Evolutionary conservation across 805 yeast species (phyloP).

Genomic region (Priceomyces medius): DNA sequence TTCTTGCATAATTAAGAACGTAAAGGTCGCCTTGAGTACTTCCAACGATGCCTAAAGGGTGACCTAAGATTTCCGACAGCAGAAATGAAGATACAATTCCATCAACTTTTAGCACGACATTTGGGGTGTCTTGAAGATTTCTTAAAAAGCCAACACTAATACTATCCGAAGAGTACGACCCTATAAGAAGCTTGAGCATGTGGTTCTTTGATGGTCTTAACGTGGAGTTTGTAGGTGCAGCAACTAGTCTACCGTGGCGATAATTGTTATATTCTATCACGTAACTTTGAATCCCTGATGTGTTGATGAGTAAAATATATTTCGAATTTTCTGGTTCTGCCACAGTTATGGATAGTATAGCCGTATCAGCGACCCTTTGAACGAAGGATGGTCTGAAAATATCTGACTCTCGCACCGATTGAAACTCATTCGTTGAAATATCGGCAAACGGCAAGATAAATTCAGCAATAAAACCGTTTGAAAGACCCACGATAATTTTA

Average conservation of each 20-base stretch:
- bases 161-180: slow-evolving; percentile 28
- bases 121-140: slow-evolving; percentile 35
- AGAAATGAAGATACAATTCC: slow-evolving; percentile 28
- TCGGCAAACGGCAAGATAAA: slow-evolving; percentile 38
- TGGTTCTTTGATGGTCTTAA: slow-evolving; percentile 31
- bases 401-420: slow-evolving; percentile 14
- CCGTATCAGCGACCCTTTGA: slow-evolving; percentile 29
- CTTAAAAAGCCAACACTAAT: slow-evolving; percentile 28
- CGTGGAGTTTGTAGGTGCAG: slow-evolving; percentile 21
- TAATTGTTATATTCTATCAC: slow-evolving; percentile 26
- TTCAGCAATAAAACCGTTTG: slow-evolving; percentile 61
- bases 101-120: slow-evolving; percentile 30
- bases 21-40: slow-evolving; percentile 36
- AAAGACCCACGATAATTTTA: slow-evolving; percentile 54
- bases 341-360: slow-evolving; percentile 26
- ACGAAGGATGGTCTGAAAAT: slow-evolving; percentile 31
- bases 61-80: slow-evolving; percentile 32
- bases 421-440: background rate
- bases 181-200: slow-evolving; percentile 24
- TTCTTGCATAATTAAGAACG: slow-evolving; percentile 38
- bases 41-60: slow-evolving; percentile 37
- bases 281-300: slow-evolving; percentile 27
- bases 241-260: slow-evolving; percentile 27
- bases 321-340: slow-evolving; percentile 22
- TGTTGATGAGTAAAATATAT: slow-evolving; percentile 26